These are phyloP conservation scores for Cicer arietinum DNA, from an alignment of 306 rosid genomes.

Conservation along the genomic window DNA sequence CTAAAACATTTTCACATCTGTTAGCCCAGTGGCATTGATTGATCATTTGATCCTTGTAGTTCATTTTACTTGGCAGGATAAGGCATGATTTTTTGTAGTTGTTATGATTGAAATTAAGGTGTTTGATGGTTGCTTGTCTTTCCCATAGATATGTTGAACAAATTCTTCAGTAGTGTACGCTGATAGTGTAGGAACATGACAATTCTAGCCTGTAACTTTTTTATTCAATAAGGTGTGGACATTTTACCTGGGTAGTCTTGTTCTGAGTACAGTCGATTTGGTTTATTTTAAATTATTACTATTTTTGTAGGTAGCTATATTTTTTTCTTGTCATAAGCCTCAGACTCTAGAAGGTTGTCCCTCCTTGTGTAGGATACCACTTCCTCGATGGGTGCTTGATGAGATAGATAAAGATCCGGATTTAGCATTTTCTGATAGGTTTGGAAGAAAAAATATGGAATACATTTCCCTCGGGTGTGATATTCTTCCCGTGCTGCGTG, in stretches of 20 bases:
- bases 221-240: slow-evolving; percentile 16
- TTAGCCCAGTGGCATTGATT: slow-evolving; percentile 4
- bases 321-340: slow-evolving; percentile 47
- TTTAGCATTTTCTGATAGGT: slow-evolving; percentile 75
- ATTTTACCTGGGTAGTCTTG: slow-evolving; percentile 28
- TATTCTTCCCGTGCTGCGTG: slow-evolving; percentile 76
- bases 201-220: not conserved
- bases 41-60: slow-evolving; percentile 32
- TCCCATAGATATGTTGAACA: not conserved
- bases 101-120: not conserved
- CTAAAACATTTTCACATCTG: not conserved
- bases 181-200: slow-evolving; percentile 9
- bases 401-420: slow-evolving; percentile 80
- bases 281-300: slow-evolving; percentile 42
- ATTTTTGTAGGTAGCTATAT: slow-evolving; percentile 46
- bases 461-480: slow-evolving; percentile 93
- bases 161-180: not conserved
- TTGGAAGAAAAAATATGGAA: slow-evolving; percentile 78
- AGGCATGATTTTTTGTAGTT: not conserved
- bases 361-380: slow-evolving; percentile 75
- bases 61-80: not conserved
- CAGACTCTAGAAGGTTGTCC: slow-evolving; percentile 53
- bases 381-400: slow-evolving; percentile 86
- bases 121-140: slow-evolving; percentile 37
- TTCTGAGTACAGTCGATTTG: slow-evolving; percentile 42